Evolutionary conservation across 2,329 filamentous ascomycete species (phyloP).

Genomic region (Fusarium sp.): DNA sequence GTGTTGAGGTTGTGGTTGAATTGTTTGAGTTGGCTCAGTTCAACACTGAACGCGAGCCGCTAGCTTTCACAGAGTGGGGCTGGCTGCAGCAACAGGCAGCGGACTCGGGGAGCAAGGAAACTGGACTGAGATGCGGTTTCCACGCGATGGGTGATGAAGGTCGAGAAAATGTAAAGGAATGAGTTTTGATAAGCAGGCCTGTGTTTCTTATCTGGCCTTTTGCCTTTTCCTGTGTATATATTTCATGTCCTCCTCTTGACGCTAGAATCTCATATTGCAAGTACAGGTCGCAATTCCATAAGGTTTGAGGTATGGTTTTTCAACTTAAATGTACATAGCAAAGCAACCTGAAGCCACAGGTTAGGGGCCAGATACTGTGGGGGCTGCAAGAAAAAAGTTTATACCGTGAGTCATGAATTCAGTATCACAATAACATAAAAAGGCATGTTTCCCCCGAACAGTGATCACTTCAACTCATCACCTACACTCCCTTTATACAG

Average conservation of each 20-base stretch:
- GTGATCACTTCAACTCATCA: background rate
- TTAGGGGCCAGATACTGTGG: fast-evolving
- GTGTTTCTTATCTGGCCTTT: no score
- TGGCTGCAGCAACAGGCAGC: background rate
- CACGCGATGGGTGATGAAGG: background rate
- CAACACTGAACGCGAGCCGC: background rate
- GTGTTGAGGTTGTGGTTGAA: conserved; percentile 49
- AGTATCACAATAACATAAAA: background rate
- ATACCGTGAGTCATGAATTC: background rate
- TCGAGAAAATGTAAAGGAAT: fast-evolving
- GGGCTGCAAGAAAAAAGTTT: fast-evolving
- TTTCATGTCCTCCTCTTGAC: background rate
- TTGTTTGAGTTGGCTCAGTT: conserved; percentile 7
- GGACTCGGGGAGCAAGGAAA: background rate
- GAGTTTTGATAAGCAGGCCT: no score
- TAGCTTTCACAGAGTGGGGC: conserved; percentile 8
- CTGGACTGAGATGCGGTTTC: background rate
- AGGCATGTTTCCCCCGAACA: background rate
- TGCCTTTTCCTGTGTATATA: no score
- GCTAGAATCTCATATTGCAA: background rate
- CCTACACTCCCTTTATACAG: background rate
- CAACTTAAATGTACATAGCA: background rate
- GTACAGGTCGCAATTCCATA: no score
- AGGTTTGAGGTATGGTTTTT: no score
- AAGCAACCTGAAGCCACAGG: fast-evolving